Conservation (phyloP, 2,329 filamentous ascomycete species). For the Diaporthe vexans region DNA sequence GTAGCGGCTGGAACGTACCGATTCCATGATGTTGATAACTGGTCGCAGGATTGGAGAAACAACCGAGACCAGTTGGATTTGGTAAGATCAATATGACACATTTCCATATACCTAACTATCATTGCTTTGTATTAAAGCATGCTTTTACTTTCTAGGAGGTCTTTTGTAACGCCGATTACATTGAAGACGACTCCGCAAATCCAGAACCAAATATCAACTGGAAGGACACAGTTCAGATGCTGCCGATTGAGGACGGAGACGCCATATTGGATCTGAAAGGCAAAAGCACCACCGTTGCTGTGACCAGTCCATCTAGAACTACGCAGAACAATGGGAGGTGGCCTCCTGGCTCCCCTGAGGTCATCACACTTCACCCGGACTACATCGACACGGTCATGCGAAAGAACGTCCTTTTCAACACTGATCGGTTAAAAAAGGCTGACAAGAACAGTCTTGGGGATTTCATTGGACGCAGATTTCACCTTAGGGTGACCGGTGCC, state of each 20-base stretch:
- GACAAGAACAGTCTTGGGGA: slow-evolving; percentile 13
- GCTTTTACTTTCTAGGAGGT: slow-evolving; percentile 21
- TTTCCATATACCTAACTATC: slow-evolving; percentile 1
- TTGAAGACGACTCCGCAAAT: background rate
- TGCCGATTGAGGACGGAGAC: slow-evolving; percentile 3
- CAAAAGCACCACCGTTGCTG: background rate
- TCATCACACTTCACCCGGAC: slow-evolving; percentile 21
- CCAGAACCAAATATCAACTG: slow-evolving; percentile 9
- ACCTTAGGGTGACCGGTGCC: background rate
- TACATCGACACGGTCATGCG: background rate
- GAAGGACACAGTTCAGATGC: slow-evolving; percentile 16
- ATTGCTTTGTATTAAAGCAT: slow-evolving; percentile 2
- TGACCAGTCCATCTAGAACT: slow-evolving; percentile 15
- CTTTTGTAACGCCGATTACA: slow-evolving; percentile 9
- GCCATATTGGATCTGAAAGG: background rate
- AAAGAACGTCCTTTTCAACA: slow-evolving; percentile 15
- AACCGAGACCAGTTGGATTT: slow-evolving; percentile 15
- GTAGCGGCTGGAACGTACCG: slow-evolving; percentile 2
- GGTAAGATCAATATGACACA: background rate
- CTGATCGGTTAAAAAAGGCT: slow-evolving; percentile 8
- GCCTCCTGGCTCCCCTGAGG: background rate
- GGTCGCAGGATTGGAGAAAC: background rate
- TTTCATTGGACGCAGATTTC: background rate
- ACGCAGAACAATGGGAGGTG: slow-evolving; percentile 10
- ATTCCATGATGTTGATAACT: slow-evolving; percentile 15